Conservation (phyloP, 208 protist species). For the Leishmania guyanensis region DNA sequence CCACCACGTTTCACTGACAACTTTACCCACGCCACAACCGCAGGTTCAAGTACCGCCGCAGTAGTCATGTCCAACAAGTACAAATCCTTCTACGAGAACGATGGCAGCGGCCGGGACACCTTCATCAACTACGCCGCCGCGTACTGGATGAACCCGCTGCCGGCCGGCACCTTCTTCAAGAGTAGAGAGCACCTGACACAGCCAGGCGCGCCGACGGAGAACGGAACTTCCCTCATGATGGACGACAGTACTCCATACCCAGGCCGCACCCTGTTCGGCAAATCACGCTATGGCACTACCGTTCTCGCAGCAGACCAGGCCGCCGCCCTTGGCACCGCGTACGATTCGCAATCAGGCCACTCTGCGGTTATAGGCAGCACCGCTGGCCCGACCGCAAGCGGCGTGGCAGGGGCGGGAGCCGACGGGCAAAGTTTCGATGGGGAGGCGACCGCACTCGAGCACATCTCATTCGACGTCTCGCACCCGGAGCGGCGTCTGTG, state of each 20-base stretch:
- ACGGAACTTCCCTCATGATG: constrained; percentile 11
- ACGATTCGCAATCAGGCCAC: neutral
- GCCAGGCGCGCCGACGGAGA: neutral
- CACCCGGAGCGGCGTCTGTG: constrained; percentile 59
- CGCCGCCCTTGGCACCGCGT: neutral
- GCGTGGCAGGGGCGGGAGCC: neutral
- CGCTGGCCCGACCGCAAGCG: neutral
- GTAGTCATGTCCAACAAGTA: constrained; percentile 18
- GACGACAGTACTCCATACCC: constrained; percentile 24
- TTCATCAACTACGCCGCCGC: constrained; percentile 82
- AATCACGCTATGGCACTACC: constrained; percentile 77
- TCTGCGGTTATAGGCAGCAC: constrained; percentile 5
- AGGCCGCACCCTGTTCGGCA: constrained; percentile 51
- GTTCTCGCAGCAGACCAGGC: constrained; percentile 29
- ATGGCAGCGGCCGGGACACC: constrained; percentile 71
- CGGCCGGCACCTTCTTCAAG: constrained; percentile 54
- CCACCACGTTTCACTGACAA: neutral
- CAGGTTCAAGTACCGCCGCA: neutral
- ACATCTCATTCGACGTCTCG: constrained; percentile 53
- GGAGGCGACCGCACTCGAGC: constrained; percentile 47
- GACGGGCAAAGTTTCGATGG: constrained; percentile 43
- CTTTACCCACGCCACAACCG: neutral
- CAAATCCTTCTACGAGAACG: constrained; percentile 52
- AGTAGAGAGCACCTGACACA: constrained; percentile 8
- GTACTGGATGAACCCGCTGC: constrained; percentile 84